Conservation (phyloP, 2,329 filamentous ascomycete species). For the Stemphylium lycopersici region DNA sequence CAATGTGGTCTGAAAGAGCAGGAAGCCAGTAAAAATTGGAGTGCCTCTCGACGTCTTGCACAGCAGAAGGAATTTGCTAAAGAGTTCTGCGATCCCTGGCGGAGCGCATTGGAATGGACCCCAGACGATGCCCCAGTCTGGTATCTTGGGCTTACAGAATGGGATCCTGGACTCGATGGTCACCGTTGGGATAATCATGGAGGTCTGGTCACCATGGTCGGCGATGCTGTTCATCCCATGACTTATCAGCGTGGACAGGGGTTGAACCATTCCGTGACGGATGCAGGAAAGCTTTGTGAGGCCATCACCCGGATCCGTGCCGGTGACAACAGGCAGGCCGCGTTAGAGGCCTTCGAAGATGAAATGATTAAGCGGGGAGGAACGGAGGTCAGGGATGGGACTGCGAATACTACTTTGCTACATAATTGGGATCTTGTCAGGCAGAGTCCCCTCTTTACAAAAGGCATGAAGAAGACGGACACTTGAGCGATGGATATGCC, state of each 20-base stretch:
- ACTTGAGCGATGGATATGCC: background rate
- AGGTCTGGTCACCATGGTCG: conserved; percentile 47
- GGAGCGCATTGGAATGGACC: conserved; percentile 46
- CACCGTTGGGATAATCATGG: conserved; percentile 44
- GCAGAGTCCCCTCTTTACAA: conserved; percentile 42
- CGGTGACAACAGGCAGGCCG: conserved; percentile 29
- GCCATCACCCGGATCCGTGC: conserved; percentile 34
- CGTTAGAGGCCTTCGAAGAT: conserved; percentile 51
- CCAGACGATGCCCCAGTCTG: conserved; percentile 42
- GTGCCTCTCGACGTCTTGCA: conserved; percentile 44
- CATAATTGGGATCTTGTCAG: conserved; percentile 48
- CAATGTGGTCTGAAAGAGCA: conserved; percentile 50
- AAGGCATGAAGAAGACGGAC: conserved; percentile 29
- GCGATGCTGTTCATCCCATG: conserved; percentile 52
- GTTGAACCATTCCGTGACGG: conserved; percentile 56
- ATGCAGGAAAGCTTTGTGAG: conserved; percentile 51
- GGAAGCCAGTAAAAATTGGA: conserved; percentile 44
- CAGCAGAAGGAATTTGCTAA: conserved; percentile 51
- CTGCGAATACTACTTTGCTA: conserved; percentile 42
- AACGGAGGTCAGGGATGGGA: conserved; percentile 40
- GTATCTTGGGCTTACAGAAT: conserved; percentile 46
- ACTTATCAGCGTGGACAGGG: conserved; percentile 56
- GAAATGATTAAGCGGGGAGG: conserved; percentile 52
- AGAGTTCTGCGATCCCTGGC: conserved; percentile 54
- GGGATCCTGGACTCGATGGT: conserved; percentile 41